Evolutionary conservation across 2,329 filamentous ascomycete species (phyloP).

Genomic region (Xylariaceae sp.): DNA sequence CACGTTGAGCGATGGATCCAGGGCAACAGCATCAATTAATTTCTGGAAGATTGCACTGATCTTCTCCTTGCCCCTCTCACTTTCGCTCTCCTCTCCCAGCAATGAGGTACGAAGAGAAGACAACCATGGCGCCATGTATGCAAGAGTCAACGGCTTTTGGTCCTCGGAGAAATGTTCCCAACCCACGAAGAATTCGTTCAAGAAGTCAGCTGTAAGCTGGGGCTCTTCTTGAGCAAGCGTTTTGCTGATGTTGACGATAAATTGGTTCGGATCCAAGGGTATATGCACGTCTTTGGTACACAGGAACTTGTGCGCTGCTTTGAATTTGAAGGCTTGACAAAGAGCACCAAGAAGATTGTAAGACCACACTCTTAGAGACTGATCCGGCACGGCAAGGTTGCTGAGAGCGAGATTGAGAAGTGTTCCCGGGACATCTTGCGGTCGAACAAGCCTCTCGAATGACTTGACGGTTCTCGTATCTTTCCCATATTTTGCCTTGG

Average conservation of each 20-base stretch:
- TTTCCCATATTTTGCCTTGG: slow-evolving; percentile 62
- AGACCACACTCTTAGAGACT: slow-evolving; percentile 57
- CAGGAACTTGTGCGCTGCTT: slow-evolving; percentile 56
- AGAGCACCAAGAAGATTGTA: slow-evolving; percentile 66
- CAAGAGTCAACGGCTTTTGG: slow-evolving; percentile 62
- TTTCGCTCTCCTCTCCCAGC: slow-evolving; percentile 55
- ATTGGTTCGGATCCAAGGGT: slow-evolving; percentile 58
- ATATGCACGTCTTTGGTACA: slow-evolving; percentile 62
- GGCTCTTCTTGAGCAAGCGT: slow-evolving; percentile 60
- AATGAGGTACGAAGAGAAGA: slow-evolving; percentile 57
- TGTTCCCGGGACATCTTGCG: slow-evolving; percentile 67
- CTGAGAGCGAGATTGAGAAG: slow-evolving; percentile 64
- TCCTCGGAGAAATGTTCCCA: slow-evolving; percentile 67
- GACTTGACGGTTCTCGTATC: slow-evolving; percentile 58
- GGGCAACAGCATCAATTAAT: slow-evolving; percentile 61
- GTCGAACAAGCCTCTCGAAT: slow-evolving; percentile 61
- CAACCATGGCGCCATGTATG: slow-evolving; percentile 69
- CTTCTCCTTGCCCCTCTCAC: slow-evolving; percentile 63
- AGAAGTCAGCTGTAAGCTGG: slow-evolving; percentile 63
- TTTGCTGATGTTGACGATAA: slow-evolving; percentile 63
- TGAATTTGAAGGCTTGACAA: slow-evolving; percentile 65
- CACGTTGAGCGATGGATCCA: slow-evolving; percentile 56
- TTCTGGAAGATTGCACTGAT: slow-evolving; percentile 61
- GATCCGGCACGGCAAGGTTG: slow-evolving; percentile 61
- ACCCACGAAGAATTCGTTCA: slow-evolving; percentile 70